These are phyloP conservation scores for Phaeotremella skinneri DNA, from an alignment of 768 basidiomycete genomes.

Conservation along the genomic window DNA sequence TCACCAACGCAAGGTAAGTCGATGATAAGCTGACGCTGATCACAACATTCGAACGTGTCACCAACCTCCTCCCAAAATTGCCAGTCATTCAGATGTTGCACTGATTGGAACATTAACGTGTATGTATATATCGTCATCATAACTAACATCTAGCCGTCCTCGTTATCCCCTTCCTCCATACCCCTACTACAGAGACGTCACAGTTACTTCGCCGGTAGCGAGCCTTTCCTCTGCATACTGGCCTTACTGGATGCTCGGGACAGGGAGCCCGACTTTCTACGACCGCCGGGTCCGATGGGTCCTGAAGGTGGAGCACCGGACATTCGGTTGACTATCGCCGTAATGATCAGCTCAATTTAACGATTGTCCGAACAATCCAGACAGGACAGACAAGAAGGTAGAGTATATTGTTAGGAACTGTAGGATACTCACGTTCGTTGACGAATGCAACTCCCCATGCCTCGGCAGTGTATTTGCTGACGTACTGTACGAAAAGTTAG, in stretches of 20 bases:
- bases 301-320: slow-evolving; percentile 34
- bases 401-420: no score
- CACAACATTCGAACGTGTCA: no score
- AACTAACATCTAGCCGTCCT: no score
- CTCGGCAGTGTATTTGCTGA: slow-evolving; percentile 51
- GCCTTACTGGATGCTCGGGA: slow-evolving; percentile 35
- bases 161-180: not conserved
- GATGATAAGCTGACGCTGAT: no score
- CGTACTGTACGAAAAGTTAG: slow-evolving; percentile 34
- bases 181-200: not conserved
- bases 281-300: slow-evolving; percentile 27
- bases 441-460: slow-evolving; percentile 51
- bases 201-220: not conserved
- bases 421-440: slow-evolving; percentile 44
- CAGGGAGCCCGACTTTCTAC: slow-evolving; percentile 32
- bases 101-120: no score
- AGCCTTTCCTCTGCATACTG: slow-evolving; percentile 18
- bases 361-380: not conserved
- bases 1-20: no score
- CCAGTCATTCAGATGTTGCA: no score
- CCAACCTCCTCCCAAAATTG: no score
- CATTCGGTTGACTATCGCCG: slow-evolving; percentile 28
- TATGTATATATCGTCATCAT: no score
- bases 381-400: not conserved
- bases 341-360: not conserved